phyloP scores from a whole-genome alignment of 179 eudicot species.

The Nepenthes alata region DNA sequence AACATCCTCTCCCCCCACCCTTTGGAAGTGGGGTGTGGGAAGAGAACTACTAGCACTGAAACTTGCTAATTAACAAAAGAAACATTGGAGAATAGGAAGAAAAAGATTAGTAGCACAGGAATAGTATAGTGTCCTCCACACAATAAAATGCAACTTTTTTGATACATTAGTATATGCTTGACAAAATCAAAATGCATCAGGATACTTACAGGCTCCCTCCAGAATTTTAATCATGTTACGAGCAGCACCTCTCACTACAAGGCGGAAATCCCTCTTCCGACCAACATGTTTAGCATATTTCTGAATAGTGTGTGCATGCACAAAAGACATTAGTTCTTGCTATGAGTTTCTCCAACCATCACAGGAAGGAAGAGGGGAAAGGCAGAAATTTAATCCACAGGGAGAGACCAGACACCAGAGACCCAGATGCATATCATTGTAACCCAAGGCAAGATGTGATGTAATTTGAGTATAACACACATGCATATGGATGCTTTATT shows the following conservation, averaged over 20 bases:
- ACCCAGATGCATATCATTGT: too few relatives aligned
- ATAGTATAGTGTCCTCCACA: not conserved
- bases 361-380: not conserved
- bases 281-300: conserved; percentile 90
- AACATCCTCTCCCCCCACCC: not conserved
- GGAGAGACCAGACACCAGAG: too few relatives aligned
- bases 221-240: conserved; percentile 77
- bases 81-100: not conserved
- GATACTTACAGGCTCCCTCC: conserved; percentile 62
- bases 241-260: conserved; percentile 90
- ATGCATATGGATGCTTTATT: too few relatives aligned
- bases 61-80: not conserved
- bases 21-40: not conserved
- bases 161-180: not conserved
- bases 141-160: not conserved
- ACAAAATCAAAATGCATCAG: not conserved
- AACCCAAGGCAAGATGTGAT: too few relatives aligned
- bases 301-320: conserved; percentile 23
- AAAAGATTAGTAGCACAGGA: not conserved
- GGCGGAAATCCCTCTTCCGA: conserved; percentile 77
- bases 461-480: too few relatives aligned
- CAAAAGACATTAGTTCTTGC: conserved; percentile 1
- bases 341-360: not conserved
- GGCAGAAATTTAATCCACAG: too few relatives aligned
- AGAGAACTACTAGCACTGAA: not conserved